phyloP scores from a whole-genome alignment of 345 rosid genomes.

The Ailanthus altissimus region DNA sequence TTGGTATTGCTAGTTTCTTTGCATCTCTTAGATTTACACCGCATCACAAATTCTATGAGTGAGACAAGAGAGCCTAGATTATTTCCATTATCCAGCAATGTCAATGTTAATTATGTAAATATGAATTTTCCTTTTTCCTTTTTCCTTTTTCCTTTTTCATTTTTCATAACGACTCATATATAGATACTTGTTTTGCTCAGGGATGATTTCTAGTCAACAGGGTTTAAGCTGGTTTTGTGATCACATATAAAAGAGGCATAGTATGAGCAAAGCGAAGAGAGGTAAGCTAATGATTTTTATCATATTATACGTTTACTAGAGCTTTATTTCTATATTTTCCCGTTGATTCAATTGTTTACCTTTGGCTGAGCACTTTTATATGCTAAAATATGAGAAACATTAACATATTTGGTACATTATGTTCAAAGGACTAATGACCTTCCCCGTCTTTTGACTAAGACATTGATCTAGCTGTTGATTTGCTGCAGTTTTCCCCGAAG shows the following conservation, averaged over 20 bases:
- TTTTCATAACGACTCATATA: background rate
- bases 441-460: too few relatives aligned
- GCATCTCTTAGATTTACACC: background rate
- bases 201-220: conserved; percentile 54
- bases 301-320: too few relatives aligned
- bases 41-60: too few relatives aligned
- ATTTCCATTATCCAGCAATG: background rate
- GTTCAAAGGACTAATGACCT: background rate
- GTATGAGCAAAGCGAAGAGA: background rate
- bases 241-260: background rate
- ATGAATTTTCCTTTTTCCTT: background rate
- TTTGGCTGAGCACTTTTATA: too few relatives aligned
- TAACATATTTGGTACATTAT: too few relatives aligned
- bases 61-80: too few relatives aligned
- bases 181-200: conserved; percentile 30
- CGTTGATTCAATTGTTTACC: too few relatives aligned
- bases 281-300: too few relatives aligned
- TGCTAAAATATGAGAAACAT: too few relatives aligned
- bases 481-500: background rate
- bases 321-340: too few relatives aligned
- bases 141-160: background rate
- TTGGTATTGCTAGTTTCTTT: background rate
- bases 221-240: conserved; percentile 58
- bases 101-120: background rate
- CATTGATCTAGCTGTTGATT: background rate